Evolutionary conservation across 768 basidiomycete genomes (phyloP).

Genomic region (Serendipita indica): DNA sequence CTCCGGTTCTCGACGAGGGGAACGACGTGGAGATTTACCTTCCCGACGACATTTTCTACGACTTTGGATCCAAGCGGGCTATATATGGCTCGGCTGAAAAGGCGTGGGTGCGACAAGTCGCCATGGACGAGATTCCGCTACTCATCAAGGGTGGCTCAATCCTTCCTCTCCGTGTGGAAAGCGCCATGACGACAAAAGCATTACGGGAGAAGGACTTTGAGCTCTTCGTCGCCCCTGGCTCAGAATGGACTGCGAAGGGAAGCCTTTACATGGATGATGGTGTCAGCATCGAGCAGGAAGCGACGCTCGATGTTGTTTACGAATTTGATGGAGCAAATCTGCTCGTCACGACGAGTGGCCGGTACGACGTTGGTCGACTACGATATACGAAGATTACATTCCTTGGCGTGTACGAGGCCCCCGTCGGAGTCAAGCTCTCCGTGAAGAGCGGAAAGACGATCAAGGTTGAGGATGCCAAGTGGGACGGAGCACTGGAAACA

Average conservation of each 20-base stretch:
- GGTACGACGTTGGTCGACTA: background rate
- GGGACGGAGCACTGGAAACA: slow-evolving; percentile 26
- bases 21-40: slow-evolving; percentile 48
- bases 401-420: background rate
- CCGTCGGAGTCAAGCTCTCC: slow-evolving; percentile 8
- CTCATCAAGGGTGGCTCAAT: slow-evolving; percentile 46
- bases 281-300: background rate
- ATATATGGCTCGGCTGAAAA: slow-evolving; percentile 34
- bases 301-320: slow-evolving; percentile 1
- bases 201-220: slow-evolving; percentile 44
- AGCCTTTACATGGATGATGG: slow-evolving; percentile 52
- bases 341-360: background rate
- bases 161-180: slow-evolving; percentile 38
- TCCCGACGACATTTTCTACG: slow-evolving; percentile 50
- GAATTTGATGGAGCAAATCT: background rate
- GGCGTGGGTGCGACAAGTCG: slow-evolving; percentile 26
- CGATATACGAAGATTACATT: slow-evolving; percentile 4
- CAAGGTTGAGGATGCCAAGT: slow-evolving; percentile 11
- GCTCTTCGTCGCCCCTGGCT: slow-evolving; percentile 43
- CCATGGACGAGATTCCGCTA: slow-evolving; percentile 44
- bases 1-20: slow-evolving; percentile 49
- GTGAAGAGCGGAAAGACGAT: slow-evolving; percentile 16
- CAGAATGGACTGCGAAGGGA: slow-evolving; percentile 38
- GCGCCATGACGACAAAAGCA: slow-evolving; percentile 45
- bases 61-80: slow-evolving; percentile 37